Evolutionary conservation across 192 early-diverging fungal species (phyloP), one percentile per base, ranked within the genome.

Genomic region (Glomus cerebriforme): DNA sequence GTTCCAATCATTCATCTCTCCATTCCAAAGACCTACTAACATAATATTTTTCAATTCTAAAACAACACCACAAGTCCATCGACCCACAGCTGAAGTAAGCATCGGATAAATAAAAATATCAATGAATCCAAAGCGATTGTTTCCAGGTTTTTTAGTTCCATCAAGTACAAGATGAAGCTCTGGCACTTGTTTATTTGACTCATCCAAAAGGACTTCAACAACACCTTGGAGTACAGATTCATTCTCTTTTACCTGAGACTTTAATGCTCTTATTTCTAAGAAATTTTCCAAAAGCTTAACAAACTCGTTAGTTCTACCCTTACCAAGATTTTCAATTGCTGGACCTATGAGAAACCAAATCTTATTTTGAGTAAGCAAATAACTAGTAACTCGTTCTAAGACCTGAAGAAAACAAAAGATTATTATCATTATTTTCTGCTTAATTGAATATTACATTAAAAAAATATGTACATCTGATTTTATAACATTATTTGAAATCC

Each of bases 111-210:
- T 59, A 67, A 82, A 82, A 72, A 81, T 74, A 59, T 81, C 70
- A 59, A 81, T 62, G 67, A 78, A 79, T 65, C 67, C 60, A 63
- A 76, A 80, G 37, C 75, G 75, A 80, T 75, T 68, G 8, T 82
- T 59, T 70, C 74, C 75, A 64, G 15, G 15, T 32, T 65, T 70
- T 76, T 83, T 83, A 32, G 29, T 78, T 54, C 71, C 75, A 65
- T 83, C 79, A 80, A 83, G 54, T n/a, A 83, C 64, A 49, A 83
- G 79, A 47, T 63, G 59, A 78, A 83, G 79, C 69, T 83, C 76
- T 54, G 79, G 63, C 47, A 83, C 70, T 26, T 43, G 72, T 62
- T 37, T 80, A 35, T 60, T 77, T 26, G 75, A 59, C 64, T 80
- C 66, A 73, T 80, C 70, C 29, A 78, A 74, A 63, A 83, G 60